Conservation (phyloP, 108 stramenopile species). For the Mayamaea pseudoterrestris region DNA sequence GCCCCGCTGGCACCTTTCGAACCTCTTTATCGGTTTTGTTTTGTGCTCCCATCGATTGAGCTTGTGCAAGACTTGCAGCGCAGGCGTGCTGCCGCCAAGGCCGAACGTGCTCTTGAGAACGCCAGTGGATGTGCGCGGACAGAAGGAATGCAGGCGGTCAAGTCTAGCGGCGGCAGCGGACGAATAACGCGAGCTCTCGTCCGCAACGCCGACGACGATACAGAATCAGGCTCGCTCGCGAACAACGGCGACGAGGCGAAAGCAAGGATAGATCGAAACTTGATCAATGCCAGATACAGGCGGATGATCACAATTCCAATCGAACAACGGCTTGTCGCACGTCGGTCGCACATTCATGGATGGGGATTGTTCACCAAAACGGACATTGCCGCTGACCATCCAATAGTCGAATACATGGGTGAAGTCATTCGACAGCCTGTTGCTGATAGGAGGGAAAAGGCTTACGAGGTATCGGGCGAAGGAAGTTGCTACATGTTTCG, state of each 20-base stretch:
- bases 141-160: conserved; percentile 45
- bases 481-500: conserved; percentile 89
- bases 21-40: conserved; percentile 41
- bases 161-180: conserved; percentile 35
- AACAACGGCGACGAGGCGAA: conserved; percentile 17
- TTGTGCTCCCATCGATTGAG: conserved; percentile 27
- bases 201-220: conserved; percentile 32
- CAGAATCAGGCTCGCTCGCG: conserved; percentile 1
- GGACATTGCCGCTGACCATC: conserved; percentile 51
- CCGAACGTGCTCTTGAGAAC: conserved; percentile 53
- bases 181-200: conserved; percentile 63
- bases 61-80: conserved; percentile 43
- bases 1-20: conserved; percentile 26
- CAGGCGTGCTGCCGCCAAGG: conserved; percentile 39
- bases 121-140: conserved; percentile 52
- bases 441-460: conserved; percentile 70
- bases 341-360: conserved; percentile 77
- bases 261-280: conserved; percentile 30
- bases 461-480: conserved; percentile 74
- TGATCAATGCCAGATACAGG: conserved; percentile 32
- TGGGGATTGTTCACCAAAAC: conserved; percentile 83
- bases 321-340: conserved; percentile 43
- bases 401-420: conserved; percentile 73
- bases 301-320: conserved; percentile 51
- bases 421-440: conserved; percentile 54